These are phyloP conservation scores for Phylloporus sp. DNA, from an alignment of 1,284 basidiomycete species.

Conservation along the genomic window DNA sequence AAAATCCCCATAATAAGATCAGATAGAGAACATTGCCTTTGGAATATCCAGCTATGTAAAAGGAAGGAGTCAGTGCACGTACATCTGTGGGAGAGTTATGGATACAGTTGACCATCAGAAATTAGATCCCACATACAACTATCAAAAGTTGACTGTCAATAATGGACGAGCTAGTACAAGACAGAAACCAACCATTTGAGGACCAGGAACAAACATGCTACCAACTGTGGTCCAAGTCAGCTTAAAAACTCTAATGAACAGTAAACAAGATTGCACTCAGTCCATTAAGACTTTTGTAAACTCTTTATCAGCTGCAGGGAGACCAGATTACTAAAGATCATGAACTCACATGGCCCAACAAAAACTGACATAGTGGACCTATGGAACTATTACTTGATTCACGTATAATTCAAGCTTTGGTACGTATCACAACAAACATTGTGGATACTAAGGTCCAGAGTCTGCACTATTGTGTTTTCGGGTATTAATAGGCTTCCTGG, in stretches of 20 bases:
- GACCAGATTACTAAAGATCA: background rate
- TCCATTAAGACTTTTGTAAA: background rate
- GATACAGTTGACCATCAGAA: background rate
- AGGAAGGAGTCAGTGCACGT: background rate
- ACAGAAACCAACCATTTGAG: background rate
- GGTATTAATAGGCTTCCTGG: no score
- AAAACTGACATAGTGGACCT: constrained; percentile 2
- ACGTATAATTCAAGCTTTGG: background rate
- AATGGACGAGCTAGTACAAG: background rate
- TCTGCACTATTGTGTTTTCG: constrained; percentile 4
- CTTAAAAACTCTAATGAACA: background rate
- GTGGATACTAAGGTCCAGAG: constrained; percentile 16
- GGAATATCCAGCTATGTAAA: background rate
- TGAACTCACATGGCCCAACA: background rate
- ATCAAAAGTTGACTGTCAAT: background rate
- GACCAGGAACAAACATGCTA: constrained; percentile 3
- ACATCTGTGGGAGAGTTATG: background rate
- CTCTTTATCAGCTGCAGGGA: background rate
- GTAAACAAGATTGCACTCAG: background rate
- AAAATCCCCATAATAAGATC: background rate
- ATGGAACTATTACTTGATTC: background rate
- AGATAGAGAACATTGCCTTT: background rate
- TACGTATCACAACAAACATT: constrained; percentile 17
- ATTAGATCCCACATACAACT: constrained; percentile 6
- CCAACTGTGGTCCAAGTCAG: background rate